These are phyloP conservation scores for Rhodomyrtus psidioides DNA, from an alignment of 441 rosid species.

Conservation along the genomic window DNA sequence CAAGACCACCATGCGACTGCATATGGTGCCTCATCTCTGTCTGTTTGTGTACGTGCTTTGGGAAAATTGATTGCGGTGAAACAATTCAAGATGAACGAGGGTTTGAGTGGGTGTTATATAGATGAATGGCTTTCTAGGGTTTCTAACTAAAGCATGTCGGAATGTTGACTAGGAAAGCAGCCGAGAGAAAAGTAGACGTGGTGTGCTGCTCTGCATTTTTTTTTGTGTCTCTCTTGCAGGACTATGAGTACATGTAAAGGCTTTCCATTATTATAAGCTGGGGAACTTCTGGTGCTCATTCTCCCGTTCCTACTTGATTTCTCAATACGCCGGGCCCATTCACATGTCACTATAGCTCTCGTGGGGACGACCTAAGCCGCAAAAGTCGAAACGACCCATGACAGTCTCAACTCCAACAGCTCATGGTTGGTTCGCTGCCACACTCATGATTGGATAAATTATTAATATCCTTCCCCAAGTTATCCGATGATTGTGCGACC, in stretches of 20 bases:
- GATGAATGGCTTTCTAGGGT: neutral
- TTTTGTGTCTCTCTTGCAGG: neutral
- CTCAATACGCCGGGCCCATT: neutral
- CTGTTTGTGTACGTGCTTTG: neutral
- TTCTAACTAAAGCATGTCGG: neutral
- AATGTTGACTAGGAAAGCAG: neutral
- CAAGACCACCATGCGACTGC: constrained; percentile 2
- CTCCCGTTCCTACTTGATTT: neutral
- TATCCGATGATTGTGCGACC: neutral
- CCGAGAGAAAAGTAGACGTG: neutral
- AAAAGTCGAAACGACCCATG: neutral
- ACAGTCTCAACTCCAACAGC: neutral
- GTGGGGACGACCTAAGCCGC: neutral
- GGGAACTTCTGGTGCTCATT: neutral
- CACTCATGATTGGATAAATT: neutral
- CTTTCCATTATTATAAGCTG: neutral
- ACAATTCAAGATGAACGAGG: neutral
- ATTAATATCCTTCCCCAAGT: neutral
- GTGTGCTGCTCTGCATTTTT: neutral
- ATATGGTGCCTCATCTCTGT: neutral
- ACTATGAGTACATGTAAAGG: neutral
- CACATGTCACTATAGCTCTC: neutral
- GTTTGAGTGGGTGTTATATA: neutral
- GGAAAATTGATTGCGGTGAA: neutral
- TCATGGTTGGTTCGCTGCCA: neutral